Conservation (phyloP, 495 filamentous ascomycete species). For the Penicillium turbatum region DNA sequence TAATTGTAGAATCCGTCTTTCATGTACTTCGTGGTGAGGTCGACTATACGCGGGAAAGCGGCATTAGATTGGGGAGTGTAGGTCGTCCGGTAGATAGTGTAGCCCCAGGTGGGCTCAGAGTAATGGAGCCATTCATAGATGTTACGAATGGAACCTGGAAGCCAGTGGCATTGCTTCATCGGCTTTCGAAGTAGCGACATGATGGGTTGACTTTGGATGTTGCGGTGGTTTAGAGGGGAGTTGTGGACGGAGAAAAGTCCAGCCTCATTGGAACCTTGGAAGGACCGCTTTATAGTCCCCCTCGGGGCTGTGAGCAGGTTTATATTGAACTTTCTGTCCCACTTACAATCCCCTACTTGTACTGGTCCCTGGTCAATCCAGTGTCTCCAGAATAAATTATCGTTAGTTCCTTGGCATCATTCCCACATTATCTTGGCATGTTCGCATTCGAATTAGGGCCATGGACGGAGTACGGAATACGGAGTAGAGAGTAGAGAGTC, state of each 20-base stretch:
- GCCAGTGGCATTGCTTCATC: constrained; percentile 10
- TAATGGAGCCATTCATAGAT: constrained; percentile 11
- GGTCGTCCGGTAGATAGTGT: constrained; percentile 17
- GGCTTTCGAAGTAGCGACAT: constrained; percentile 11
- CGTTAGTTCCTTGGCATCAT: constrained; percentile 12
- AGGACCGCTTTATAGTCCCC: constrained; percentile 8
- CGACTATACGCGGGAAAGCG: constrained; percentile 12
- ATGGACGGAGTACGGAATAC: constrained; percentile 3
- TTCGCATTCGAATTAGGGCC: constrained; percentile 1
- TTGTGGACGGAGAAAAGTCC: constrained; percentile 10
- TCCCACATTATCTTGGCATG: constrained; percentile 6
- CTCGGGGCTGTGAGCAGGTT: constrained; percentile 7
- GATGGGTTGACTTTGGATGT: constrained; percentile 11
- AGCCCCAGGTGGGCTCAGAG: constrained; percentile 15
- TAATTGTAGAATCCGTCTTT: constrained; percentile 7
- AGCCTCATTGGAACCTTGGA: constrained; percentile 10
- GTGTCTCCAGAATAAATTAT: constrained; percentile 8
- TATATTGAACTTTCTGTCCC: constrained; percentile 9
- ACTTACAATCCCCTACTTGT: constrained; percentile 7
- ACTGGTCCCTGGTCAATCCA: constrained; percentile 6
- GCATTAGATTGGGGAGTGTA: constrained; percentile 17
- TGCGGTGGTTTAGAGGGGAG: constrained; percentile 10
- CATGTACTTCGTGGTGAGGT: constrained; percentile 10
- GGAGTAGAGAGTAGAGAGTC: constrained; percentile 4
- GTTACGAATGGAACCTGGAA: neutral